Conservation (phyloP, 129 eudicot genomes). For the Saussurea involucrata region DNA sequence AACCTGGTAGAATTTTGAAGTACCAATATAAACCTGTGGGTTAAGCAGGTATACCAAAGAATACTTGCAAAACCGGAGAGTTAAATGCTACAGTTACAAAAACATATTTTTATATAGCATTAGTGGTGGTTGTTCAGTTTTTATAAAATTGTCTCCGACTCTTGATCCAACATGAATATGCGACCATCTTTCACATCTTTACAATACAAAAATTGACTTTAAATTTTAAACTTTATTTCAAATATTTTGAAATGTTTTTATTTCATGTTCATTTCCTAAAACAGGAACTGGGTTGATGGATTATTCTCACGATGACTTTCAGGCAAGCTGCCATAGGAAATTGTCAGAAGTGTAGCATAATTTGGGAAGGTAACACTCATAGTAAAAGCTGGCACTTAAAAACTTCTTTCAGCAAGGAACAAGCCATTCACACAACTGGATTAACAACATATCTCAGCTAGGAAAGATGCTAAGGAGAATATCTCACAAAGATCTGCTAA, state of each 20-base stretch:
- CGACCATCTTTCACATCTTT: not conserved
- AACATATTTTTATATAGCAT: too few species aligned
- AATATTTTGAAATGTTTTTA: too few species aligned
- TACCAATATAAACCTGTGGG: too few species aligned
- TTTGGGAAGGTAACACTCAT: not conserved
- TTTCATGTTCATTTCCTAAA: too few species aligned
- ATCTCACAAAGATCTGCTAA: not conserved
- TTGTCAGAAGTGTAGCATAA: not conserved
- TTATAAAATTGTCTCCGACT: not conserved
- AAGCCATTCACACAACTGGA: not conserved
- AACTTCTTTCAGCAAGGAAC: not conserved
- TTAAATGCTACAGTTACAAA: too few species aligned
- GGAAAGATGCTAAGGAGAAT: not conserved
- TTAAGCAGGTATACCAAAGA: too few species aligned
- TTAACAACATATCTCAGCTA: not conserved
- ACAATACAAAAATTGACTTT: not conserved
- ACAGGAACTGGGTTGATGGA: too few species aligned
- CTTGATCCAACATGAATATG: not conserved
- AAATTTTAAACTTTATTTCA: too few species aligned
- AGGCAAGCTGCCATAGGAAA: not conserved
- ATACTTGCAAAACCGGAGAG: too few species aligned
- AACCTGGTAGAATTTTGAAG: too few species aligned
- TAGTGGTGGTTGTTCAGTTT: not conserved
- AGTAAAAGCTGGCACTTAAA: not conserved
- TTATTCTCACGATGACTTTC: not conserved